These are phyloP conservation scores for Paramecium bursaria DNA, from an alignment of 73 alveolate genomes.

Conservation along the genomic window DNA sequence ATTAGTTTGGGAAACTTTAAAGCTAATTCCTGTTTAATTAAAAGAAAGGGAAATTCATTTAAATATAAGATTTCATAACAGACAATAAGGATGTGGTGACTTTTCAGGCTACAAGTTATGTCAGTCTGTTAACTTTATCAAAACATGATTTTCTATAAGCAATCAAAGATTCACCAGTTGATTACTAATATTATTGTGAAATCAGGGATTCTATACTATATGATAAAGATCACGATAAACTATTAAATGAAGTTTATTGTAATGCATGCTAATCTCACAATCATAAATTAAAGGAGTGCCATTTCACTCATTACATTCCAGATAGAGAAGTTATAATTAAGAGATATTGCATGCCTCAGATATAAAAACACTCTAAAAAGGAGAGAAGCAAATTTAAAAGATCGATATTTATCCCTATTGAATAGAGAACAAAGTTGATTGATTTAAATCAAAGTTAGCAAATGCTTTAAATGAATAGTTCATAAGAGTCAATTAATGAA, in stretches of 20 bases:
- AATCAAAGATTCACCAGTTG: constrained; percentile 42
- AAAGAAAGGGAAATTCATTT: constrained; percentile 9
- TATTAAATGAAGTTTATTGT: constrained; percentile 7
- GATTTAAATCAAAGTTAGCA: no score
- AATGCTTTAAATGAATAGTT: no score
- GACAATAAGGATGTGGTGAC: not conserved
- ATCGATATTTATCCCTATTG: no score
- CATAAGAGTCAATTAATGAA: no score
- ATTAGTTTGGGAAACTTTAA: not conserved
- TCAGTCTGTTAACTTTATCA: constrained; percentile 12
- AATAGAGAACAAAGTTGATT: no score
- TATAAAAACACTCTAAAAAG: no score
- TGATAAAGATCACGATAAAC: not conserved
- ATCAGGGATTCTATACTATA: not conserved
- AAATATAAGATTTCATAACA: not conserved
- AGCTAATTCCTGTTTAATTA: not conserved
- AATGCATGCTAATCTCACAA: constrained; percentile 3
- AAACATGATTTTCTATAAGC: constrained; percentile 16
- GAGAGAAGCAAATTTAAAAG: no score
- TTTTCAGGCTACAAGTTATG: constrained; percentile 47
- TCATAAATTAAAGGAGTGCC: constrained; percentile 26
- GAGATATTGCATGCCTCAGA: constrained; percentile 24
- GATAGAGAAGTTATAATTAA: constrained; percentile 27
- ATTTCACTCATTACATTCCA: not conserved
- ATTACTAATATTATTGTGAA: constrained; percentile 30